Evolutionary conservation across 1,284 basidiomycete species (phyloP).

Genomic region (Cutaneotrichosporon dermatis): DNA sequence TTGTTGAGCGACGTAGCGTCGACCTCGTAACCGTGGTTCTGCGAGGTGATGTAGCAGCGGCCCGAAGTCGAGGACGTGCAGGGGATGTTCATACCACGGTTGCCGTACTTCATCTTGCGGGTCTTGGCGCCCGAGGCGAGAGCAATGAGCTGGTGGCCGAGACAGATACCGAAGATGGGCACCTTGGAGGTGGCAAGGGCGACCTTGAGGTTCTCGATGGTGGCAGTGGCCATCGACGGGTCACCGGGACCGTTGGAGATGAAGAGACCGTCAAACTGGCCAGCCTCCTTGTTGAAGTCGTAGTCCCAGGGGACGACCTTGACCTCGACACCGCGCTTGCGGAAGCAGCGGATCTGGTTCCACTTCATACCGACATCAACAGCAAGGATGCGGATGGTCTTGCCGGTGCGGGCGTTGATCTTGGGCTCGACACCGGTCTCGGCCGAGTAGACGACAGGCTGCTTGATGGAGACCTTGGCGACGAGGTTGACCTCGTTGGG

Average conservation of each 20-base stretch:
- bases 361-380: constrained; percentile 99
- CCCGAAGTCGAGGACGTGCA: constrained; percentile 92
- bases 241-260: constrained; percentile 98
- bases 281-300: constrained; percentile 71
- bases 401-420: constrained; percentile 70
- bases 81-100: constrained; percentile 97
- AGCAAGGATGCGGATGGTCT: constrained; percentile 78
- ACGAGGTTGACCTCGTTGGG: constrained; percentile 90
- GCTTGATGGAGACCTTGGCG: constrained; percentile 71
- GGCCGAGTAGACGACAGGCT: constrained; percentile 65
- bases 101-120: constrained; percentile 99
- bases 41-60: constrained; percentile 97
- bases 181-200: constrained; percentile 69
- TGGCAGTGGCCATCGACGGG: constrained; percentile 75
- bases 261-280: constrained; percentile 92
- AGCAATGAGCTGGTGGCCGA: constrained; percentile 95
- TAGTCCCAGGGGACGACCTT: constrained; percentile 98
- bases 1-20: constrained; percentile 70
- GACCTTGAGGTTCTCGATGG: constrained; percentile 66
- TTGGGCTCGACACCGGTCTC: constrained; percentile 54
- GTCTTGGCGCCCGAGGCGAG: constrained; percentile 91
- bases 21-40: constrained; percentile 98
- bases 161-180: constrained; percentile 98
- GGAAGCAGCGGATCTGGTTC: constrained; percentile 98
- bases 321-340: constrained; percentile 84